Percentiles rank a stretch among this genome's conserved stretches.
phyloP scores from a whole-genome alignment of 805 yeast species.

The Yarrowia sp. region DNA sequence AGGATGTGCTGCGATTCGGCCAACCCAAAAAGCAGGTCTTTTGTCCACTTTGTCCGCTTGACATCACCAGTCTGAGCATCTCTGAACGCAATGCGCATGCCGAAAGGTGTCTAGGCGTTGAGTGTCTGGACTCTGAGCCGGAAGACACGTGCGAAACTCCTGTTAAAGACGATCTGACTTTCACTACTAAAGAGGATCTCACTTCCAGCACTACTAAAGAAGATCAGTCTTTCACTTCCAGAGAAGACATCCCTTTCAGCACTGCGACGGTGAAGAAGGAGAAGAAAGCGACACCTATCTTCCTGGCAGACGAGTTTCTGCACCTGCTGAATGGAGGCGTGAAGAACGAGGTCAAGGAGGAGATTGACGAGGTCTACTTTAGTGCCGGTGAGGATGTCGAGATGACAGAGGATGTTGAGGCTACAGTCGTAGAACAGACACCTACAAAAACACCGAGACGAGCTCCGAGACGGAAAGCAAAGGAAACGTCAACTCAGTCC shows the following conservation, averaged over 20 bases:
- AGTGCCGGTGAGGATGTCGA: neutral
- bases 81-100: conserved; percentile 37
- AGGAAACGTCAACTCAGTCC: neutral
- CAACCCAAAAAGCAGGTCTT: conserved; percentile 10
- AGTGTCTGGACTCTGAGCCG: neutral
- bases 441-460: neutral
- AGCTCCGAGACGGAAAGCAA: neutral
- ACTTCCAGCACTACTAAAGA: too few species aligned
- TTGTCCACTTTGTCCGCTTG: conserved; percentile 31
- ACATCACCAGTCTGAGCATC: conserved; percentile 29
- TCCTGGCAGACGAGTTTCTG: conserved; percentile 4
- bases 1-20: conserved; percentile 13
- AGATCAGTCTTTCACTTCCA: too few species aligned
- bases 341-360: neutral
- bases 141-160: neutral
- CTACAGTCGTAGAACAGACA: neutral
- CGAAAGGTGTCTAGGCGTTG: conserved; percentile 32
- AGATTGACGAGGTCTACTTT: neutral
- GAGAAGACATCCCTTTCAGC: too few species aligned
- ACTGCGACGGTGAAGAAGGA: too few species aligned
- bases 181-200: too few species aligned
- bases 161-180: neutral
- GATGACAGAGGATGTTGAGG: neutral
- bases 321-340: neutral
- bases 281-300: too few species aligned